These are phyloP conservation scores for Elsinoe perseae DNA, from an alignment of 2,329 filamentous ascomycete genomes.

Conservation along the genomic window DNA sequence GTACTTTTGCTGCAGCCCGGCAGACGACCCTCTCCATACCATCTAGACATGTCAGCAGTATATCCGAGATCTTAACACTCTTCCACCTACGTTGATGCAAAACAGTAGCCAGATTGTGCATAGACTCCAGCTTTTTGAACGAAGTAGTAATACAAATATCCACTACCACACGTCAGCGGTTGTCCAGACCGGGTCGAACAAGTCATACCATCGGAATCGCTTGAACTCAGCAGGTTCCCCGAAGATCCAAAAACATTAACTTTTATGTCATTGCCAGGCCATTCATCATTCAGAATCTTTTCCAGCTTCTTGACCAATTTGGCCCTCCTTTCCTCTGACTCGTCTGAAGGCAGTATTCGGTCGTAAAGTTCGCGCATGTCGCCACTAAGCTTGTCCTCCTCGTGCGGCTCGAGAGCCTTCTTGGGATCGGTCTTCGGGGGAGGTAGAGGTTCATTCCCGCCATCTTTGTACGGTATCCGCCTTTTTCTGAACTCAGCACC, in stretches of 20 bases:
- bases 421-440: constrained; percentile 62
- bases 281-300: constrained; percentile 78
- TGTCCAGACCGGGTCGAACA: not conserved
- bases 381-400: constrained; percentile 65
- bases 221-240: constrained; percentile 87
- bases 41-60: constrained; percentile 45
- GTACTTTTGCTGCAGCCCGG: constrained; percentile 88
- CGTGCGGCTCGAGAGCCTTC: constrained; percentile 59
- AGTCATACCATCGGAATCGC: constrained; percentile 81
- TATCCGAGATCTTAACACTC: not conserved
- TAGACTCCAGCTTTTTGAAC: constrained; percentile 77
- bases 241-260: constrained; percentile 98
- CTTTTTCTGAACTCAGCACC: constrained; percentile 71
- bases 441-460: constrained; percentile 72
- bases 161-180: constrained; percentile 48
- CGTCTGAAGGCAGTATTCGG: constrained; percentile 69
- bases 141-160: constrained; percentile 95
- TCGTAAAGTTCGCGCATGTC: constrained; percentile 84
- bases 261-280: constrained; percentile 82
- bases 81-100: constrained; percentile 67
- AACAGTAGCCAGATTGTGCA: constrained; percentile 83
- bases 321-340: constrained; percentile 67
- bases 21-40: constrained; percentile 97
- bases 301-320: constrained; percentile 82
- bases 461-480: constrained; percentile 76